Evolutionary conservation across 1,139 yeast species (phyloP).

Genomic region (Blastobotrys capitulatus): DNA sequence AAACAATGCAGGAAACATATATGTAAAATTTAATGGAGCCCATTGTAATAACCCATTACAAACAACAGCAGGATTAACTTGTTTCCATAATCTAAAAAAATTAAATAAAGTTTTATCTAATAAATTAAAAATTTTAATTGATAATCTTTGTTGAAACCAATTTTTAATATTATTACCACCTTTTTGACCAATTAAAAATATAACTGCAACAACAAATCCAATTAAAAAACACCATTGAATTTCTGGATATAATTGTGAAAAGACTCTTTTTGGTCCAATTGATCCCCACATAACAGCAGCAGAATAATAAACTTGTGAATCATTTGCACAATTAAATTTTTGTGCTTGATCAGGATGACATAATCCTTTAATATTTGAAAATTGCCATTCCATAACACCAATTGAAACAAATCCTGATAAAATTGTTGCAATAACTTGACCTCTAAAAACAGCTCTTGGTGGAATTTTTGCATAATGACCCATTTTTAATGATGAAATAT

Average conservation of each 20-base stretch:
- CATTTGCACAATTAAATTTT: conserved; percentile 34
- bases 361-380: conserved; percentile 42
- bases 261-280: conserved; percentile 58
- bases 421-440: conserved; percentile 44
- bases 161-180: conserved; percentile 41
- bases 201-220: conserved; percentile 40
- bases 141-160: conserved; percentile 20
- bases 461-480: conserved; percentile 58
- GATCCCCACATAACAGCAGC: conserved; percentile 62
- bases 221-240: conserved; percentile 41
- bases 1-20: conserved; percentile 46
- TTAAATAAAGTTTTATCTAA: conserved; percentile 22
- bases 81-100: conserved; percentile 38
- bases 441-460: conserved; percentile 55
- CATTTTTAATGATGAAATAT: conserved; percentile 49
- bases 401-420: conserved; percentile 39
- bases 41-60: conserved; percentile 41
- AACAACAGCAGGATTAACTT: conserved; percentile 49
- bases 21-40: conserved; percentile 49
- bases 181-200: conserved; percentile 51
- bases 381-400: conserved; percentile 52
- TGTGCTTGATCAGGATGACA: conserved; percentile 41
- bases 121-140: conserved; percentile 5
- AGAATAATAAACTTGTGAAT: conserved; percentile 41
- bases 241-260: conserved; percentile 43